Evolutionary conservation across 305 asterid genomes (phyloP).

Genomic region (Coffea humblotiana): DNA sequence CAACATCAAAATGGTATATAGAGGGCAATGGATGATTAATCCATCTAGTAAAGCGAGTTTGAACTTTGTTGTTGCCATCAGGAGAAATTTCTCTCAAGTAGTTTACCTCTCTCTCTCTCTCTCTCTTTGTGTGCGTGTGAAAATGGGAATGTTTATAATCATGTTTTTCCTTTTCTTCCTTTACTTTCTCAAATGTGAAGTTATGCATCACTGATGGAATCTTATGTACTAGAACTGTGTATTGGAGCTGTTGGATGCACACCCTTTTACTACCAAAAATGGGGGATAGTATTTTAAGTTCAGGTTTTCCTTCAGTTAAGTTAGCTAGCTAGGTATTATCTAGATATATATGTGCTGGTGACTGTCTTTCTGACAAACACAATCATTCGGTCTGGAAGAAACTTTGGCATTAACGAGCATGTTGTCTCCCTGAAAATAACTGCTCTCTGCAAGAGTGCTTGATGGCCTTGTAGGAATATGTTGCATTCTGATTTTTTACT

Average conservation of each 20-base stretch:
- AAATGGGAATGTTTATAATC: not conserved
- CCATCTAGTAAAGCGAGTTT: not conserved
- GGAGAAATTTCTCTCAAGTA: not conserved
- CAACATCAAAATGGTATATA: not conserved
- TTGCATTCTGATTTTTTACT: conserved; percentile 1
- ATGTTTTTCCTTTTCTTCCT: not conserved
- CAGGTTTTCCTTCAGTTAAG: too few species aligned
- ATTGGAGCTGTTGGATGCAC: not conserved
- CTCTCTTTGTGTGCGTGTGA: too few species aligned
- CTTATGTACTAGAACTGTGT: not conserved
- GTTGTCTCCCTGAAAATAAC: not conserved
- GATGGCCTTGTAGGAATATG: not conserved
- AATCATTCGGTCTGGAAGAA: not conserved
- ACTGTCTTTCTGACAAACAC: too few species aligned
- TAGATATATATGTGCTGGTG: not conserved
- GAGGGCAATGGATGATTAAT: not conserved
- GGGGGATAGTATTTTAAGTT: too few species aligned
- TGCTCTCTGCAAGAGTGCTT: not conserved
- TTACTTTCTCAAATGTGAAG: not conserved
- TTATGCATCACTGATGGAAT: not conserved
- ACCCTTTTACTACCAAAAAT: too few species aligned
- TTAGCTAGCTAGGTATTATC: not conserved
- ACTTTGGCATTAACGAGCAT: not conserved
- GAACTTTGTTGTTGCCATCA: not conserved
- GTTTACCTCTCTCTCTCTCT: not conserved